Evolutionary conservation across 2,329 filamentous ascomycete species (phyloP).

Genomic region (Nakataea oryzae): DNA sequence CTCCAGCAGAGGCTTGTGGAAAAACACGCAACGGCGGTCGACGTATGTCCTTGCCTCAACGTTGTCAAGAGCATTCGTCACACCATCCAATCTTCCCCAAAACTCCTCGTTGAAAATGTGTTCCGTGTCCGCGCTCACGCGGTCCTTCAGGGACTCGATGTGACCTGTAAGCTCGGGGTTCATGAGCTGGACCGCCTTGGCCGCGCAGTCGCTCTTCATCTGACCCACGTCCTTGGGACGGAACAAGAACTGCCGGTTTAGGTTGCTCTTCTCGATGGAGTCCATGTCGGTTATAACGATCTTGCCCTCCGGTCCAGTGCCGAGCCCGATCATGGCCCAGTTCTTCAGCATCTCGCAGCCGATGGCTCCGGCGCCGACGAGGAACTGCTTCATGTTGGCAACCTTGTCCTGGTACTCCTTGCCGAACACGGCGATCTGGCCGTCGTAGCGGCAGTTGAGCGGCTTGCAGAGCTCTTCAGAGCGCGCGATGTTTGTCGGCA

Average conservation of each 20-base stretch:
- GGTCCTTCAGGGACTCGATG: constrained; percentile 76
- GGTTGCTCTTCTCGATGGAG: constrained; percentile 96
- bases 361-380: constrained; percentile 93
- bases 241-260: constrained; percentile 97
- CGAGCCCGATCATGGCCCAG: constrained; percentile 97
- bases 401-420: constrained; percentile 91
- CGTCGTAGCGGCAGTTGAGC: constrained; percentile 78
- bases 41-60: constrained; percentile 96
- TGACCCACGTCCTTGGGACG: constrained; percentile 85
- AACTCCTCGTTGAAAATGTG: constrained; percentile 90
- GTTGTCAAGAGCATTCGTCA: constrained; percentile 96
- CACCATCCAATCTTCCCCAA: constrained; percentile 77
- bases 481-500: constrained; percentile 64
- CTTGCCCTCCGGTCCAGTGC: constrained; percentile 75
- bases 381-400: constrained; percentile 79
- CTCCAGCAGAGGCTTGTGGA: constrained; percentile 92
- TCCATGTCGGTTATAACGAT: constrained; percentile 97
- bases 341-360: constrained; percentile 99
- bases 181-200: constrained; percentile 84
- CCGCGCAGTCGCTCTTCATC: constrained; percentile 93
- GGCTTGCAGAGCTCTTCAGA: constrained; percentile 86
- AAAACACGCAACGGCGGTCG: constrained; percentile 92
- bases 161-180: constrained; percentile 86
- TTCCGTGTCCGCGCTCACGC: constrained; percentile 86
- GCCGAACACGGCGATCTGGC: constrained; percentile 93